Percentiles rank a stretch among this genome's conserved stretches.
Evolutionary conservation across 1,139 yeast species (phyloP).

Genomic region (Candida sp.): DNA sequence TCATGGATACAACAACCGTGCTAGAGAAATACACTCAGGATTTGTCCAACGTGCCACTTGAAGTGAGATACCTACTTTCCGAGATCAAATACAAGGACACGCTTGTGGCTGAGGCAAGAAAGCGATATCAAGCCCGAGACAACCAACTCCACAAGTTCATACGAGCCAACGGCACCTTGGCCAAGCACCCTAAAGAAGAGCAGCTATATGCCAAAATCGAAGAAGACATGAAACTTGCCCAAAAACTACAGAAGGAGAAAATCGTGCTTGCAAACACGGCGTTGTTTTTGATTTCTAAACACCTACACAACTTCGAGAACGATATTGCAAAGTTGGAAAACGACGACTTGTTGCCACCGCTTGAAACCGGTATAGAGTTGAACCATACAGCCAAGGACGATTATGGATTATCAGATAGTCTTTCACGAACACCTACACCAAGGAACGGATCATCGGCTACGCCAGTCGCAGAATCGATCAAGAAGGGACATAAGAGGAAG

Average conservation of each 20-base stretch:
- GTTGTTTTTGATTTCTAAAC: conserved; percentile 74
- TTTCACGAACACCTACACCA: conserved; percentile 38
- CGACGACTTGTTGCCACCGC: conserved; percentile 77
- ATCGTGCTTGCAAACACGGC: conserved; percentile 84
- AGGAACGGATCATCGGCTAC: conserved; percentile 22
- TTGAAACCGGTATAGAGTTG: conserved; percentile 32
- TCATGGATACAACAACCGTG: conserved; percentile 55
- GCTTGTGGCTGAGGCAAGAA: conserved; percentile 67
- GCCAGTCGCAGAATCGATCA: conserved; percentile 11
- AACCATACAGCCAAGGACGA: conserved; percentile 16
- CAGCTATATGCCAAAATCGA: conserved; percentile 68
- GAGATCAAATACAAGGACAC: conserved; percentile 78
- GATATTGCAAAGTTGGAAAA: conserved; percentile 78
- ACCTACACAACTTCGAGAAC: conserved; percentile 70
- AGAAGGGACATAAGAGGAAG: conserved; percentile 33
- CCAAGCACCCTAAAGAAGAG: conserved; percentile 84
- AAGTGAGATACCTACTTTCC: conserved; percentile 77
- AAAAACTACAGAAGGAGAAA: conserved; percentile 76
- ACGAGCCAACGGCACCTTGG: conserved; percentile 80
- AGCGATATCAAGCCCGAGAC: conserved; percentile 74
- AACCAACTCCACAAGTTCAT: conserved; percentile 82
- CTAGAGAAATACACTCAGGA: conserved; percentile 53
- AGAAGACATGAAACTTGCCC: conserved; percentile 67
- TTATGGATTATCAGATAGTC: conserved; percentile 24
- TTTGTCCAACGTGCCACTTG: conserved; percentile 88